These are phyloP conservation scores for Diaporthe aspalathi DNA, from an alignment of 2,329 filamentous ascomycete species.

Conservation along the genomic window DNA sequence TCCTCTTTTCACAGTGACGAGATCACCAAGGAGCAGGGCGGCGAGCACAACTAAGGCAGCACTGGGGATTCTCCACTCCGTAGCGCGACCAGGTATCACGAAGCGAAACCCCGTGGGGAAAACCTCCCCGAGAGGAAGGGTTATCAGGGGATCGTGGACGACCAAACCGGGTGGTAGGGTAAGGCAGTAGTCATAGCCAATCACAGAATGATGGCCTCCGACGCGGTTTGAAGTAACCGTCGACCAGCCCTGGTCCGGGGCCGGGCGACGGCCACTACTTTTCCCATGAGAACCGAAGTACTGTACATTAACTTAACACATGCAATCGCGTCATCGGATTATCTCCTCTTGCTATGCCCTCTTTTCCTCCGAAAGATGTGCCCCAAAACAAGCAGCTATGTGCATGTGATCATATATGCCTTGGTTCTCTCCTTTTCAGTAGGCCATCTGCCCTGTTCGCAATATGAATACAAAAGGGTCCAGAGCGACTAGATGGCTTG, in stretches of 20 bases:
- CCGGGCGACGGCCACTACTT: constrained; percentile 40
- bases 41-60: constrained; percentile 69
- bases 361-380: constrained; percentile 31
- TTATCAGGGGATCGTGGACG: not conserved
- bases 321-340: constrained; percentile 35
- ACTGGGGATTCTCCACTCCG: not conserved
- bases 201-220: not conserved
- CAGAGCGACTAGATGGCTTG: not conserved
- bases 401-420: constrained; percentile 11
- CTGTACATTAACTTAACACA: constrained; percentile 55
- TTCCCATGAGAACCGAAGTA: not conserved
- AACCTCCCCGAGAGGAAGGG: not conserved
- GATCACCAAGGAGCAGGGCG: constrained; percentile 77
- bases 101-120: not conserved
- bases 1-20: constrained; percentile 69
- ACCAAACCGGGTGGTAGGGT: constrained; percentile 1
- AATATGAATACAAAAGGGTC: not conserved
- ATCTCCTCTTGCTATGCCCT: constrained; percentile 38
- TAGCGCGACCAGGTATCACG: constrained; percentile 5
- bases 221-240: not conserved
- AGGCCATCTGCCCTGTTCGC: not conserved
- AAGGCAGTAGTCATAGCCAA: not conserved
- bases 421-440: not conserved
- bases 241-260: not conserved
- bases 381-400: constrained; percentile 10